phyloP scores from a whole-genome alignment of 306 rosid species.

The Cyamopsis tetragonoloba region DNA sequence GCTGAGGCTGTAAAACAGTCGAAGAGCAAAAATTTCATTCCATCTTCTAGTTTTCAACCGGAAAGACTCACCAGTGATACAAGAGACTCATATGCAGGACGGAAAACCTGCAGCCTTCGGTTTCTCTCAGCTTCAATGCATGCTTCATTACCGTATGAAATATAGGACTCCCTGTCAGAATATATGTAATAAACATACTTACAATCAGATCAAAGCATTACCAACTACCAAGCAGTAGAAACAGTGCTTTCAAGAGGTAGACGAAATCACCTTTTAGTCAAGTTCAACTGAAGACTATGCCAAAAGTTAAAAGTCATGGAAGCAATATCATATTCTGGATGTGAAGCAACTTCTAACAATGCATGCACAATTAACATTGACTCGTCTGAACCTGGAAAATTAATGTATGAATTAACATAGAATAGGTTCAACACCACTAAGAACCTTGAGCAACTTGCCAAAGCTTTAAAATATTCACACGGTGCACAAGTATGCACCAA shows the following conservation, averaged over 20 bases:
- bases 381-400: constrained; percentile 76
- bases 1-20: not conserved
- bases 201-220: constrained; percentile 26
- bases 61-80: constrained; percentile 80
- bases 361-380: constrained; percentile 90
- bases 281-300: constrained; percentile 93
- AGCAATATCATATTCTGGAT: constrained; percentile 90
- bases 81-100: constrained; percentile 92
- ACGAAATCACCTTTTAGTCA: constrained; percentile 67
- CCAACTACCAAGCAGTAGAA: not conserved
- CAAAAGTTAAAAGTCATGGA: constrained; percentile 95
- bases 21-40: not conserved
- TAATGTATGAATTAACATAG: constrained; percentile 28
- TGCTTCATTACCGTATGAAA: constrained; percentile 61
- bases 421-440: constrained; percentile 14
- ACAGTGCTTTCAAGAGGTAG: not conserved
- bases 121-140: constrained; percentile 87
- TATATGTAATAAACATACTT: constrained; percentile 25
- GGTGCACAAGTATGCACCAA: constrained; percentile 29
- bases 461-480: constrained; percentile 15
- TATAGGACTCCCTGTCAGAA: constrained; percentile 66
- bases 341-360: constrained; percentile 95
- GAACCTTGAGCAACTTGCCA: constrained; percentile 16
- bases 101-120: constrained; percentile 75
- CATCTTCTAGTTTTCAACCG: constrained; percentile 14